Conservation (phyloP, 257 asterid species). For the Striga asiatica region DNA sequence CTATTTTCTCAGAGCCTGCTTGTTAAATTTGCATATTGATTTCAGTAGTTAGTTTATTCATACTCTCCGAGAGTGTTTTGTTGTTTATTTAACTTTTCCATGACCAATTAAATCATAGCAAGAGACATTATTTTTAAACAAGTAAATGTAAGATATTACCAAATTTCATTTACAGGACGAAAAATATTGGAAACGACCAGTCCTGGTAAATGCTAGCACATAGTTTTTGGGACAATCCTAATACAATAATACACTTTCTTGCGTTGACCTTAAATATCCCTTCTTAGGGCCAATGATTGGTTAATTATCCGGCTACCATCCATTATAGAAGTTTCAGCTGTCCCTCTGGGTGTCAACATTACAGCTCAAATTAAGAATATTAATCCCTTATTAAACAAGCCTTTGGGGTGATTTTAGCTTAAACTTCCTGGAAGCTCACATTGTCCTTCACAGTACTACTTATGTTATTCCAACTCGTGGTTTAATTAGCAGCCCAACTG, state of each 20-base stretch:
- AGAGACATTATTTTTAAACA: no score
- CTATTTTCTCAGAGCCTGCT: conserved; percentile 19
- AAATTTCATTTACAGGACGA: neutral
- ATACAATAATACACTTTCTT: neutral
- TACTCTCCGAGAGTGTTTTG: neutral
- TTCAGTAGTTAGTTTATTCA: neutral
- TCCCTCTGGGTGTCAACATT: no score
- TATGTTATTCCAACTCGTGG: conserved; percentile 12
- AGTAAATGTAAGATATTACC: no score
- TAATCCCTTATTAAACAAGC: neutral
- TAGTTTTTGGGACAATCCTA: conserved; percentile 13
- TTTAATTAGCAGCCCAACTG: conserved; percentile 7
- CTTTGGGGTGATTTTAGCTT: conserved; percentile 14
- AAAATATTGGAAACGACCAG: no score
- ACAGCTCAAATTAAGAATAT: neutral
- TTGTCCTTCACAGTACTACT: conserved; percentile 25
- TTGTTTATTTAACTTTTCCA: no score
- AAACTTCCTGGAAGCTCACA: conserved; percentile 23
- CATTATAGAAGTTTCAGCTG: no score
- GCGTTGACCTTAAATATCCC: conserved; percentile 14
- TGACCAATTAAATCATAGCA: no score
- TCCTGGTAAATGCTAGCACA: no score
- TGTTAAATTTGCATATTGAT: no score
- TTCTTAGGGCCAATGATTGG: no score
- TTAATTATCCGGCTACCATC: no score